Evolutionary conservation across 345 rosid species (phyloP).

Genomic region (Populus nigra): DNA sequence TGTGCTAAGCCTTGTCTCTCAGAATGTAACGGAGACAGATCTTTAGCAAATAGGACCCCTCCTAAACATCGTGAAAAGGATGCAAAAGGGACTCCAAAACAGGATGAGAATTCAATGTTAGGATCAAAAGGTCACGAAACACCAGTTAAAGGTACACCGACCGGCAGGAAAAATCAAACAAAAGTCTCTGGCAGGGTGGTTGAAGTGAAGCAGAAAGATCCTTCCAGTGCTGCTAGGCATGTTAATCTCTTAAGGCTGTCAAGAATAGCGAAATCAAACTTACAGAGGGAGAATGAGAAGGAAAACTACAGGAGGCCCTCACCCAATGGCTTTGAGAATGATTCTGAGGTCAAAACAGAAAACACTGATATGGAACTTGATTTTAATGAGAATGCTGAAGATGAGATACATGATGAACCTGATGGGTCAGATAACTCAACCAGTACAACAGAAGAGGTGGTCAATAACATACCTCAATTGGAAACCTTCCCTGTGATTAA

Average conservation of each 20-base stretch:
- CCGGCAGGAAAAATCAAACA: constrained; percentile 52
- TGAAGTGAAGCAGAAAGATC: constrained; percentile 69
- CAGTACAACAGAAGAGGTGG: constrained; percentile 42
- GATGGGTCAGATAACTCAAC: constrained; percentile 54
- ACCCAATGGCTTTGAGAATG: constrained; percentile 66
- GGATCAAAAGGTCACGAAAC: constrained; percentile 60
- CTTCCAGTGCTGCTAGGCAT: constrained; percentile 53
- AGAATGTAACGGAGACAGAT: constrained; percentile 68
- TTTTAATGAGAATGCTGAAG: constrained; percentile 80
- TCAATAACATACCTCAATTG: constrained; percentile 32
- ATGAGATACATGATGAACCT: constrained; percentile 70
- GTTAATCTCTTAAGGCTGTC: constrained; percentile 89
- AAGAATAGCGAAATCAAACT: constrained; percentile 83
- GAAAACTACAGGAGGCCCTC: constrained; percentile 89
- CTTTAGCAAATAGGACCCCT: constrained; percentile 65
- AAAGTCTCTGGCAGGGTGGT: constrained; percentile 52
- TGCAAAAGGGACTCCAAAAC: constrained; percentile 54
- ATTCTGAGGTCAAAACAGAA: constrained; percentile 88
- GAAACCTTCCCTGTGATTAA: constrained; percentile 37
- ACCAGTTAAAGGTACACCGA: constrained; percentile 59
- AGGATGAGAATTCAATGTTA: constrained; percentile 55
- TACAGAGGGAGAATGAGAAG: constrained; percentile 93
- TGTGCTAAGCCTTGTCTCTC: constrained; percentile 72
- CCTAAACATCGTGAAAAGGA: constrained; percentile 68
- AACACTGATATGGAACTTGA: constrained; percentile 98